phyloP scores from a whole-genome alignment of 768 basidiomycete species.

The Cyathus striatus region DNA sequence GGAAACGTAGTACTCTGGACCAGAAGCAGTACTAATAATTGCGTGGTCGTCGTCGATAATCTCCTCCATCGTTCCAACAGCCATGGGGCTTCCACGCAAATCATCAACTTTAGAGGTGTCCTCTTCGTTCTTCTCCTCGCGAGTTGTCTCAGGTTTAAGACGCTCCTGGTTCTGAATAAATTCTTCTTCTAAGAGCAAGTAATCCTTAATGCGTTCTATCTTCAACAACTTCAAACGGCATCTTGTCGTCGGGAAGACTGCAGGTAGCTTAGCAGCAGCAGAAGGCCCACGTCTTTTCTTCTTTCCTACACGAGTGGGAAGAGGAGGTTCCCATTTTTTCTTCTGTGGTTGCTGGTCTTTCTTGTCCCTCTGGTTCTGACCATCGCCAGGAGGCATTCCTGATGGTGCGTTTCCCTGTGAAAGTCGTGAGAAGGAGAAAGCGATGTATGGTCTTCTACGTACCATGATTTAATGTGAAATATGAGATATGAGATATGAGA shows the following conservation, averaged over 20 bases:
- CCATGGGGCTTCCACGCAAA: slow-evolving; percentile 92
- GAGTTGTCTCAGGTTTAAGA: slow-evolving; percentile 78
- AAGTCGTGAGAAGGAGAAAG: background rate
- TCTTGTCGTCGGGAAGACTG: slow-evolving; percentile 90
- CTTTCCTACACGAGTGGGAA: slow-evolving; percentile 95
- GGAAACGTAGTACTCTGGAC: slow-evolving; percentile 94
- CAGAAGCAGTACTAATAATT: slow-evolving; percentile 92
- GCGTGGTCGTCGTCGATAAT: slow-evolving; percentile 98
- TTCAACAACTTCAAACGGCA: slow-evolving; percentile 94
- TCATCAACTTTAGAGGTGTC: slow-evolving; percentile 93
- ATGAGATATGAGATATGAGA: slow-evolving; percentile 3
- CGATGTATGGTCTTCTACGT: background rate
- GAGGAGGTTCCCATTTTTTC: slow-evolving; percentile 99
- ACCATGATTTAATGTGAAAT: slow-evolving; percentile 13
- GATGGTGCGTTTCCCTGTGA: slow-evolving; percentile 74
- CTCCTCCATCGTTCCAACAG: slow-evolving; percentile 97
- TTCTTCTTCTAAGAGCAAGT: slow-evolving; percentile 91
- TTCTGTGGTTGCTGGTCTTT: slow-evolving; percentile 53
- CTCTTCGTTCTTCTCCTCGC: slow-evolving; percentile 95
- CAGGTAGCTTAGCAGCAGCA: slow-evolving; percentile 84
- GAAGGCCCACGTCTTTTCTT: slow-evolving; percentile 95
- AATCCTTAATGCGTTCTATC: slow-evolving; percentile 98
- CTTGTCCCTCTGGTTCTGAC: slow-evolving; percentile 34
- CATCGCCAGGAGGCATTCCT: slow-evolving; percentile 39
- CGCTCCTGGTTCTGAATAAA: slow-evolving; percentile 91